Base-by-base conservation (phyloP, 1,284 basidiomycete genomes). In the Ceraceosorus bombacis region DNA sequence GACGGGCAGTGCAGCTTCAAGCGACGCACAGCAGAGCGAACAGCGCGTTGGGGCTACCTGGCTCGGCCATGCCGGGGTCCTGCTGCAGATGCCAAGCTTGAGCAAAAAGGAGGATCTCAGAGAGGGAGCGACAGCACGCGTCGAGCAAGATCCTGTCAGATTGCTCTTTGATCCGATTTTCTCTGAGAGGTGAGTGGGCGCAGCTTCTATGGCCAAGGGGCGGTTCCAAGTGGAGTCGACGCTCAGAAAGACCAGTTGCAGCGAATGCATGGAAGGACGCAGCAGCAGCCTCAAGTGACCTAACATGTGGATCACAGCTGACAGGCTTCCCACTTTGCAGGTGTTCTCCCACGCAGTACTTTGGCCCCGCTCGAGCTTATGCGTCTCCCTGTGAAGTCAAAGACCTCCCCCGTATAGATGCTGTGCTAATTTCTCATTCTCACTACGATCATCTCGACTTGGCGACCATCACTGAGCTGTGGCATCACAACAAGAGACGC, bases 381-480 rank as follows among this genome's bases (percentile, higher is more conserved):
- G 56, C 67, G 10, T 54, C 73, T 15, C 74, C 74, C 1, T 74
- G 73, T 52, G n/a, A 55, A 3, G 53, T 72, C 10, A 54, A 53
- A 1, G 69, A 62, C 41, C 55, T 77, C n/a, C 74, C 74, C 8
- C 64, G 62, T 5, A 64, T 77, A 43, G 67, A 77, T 55, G 27
- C 70, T 0, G 73, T 74, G 51, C 49, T 72, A 51, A 77, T 77
- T 61, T 74, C 72, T 4, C 74, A 77, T 63, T 72, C 71, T 37
- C 74, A 77, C 59, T 77, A 74, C 58, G 74, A 77, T 43, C 74
- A 77, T 57, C 62, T 77, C 17, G 74, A 77, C 57, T 64, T 62
- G 40, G 57, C 66, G 15, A 72, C 72, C 6, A 69, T 77, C 49
- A 53, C 51, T 4, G 59, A 65, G 41, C 59, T 76, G 5, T 75